A percentile compares a stretch with the other conserved stretches of the same genome.
Conservation (phyloP, 257 asterid species). For the Plantago elongata region DNA sequence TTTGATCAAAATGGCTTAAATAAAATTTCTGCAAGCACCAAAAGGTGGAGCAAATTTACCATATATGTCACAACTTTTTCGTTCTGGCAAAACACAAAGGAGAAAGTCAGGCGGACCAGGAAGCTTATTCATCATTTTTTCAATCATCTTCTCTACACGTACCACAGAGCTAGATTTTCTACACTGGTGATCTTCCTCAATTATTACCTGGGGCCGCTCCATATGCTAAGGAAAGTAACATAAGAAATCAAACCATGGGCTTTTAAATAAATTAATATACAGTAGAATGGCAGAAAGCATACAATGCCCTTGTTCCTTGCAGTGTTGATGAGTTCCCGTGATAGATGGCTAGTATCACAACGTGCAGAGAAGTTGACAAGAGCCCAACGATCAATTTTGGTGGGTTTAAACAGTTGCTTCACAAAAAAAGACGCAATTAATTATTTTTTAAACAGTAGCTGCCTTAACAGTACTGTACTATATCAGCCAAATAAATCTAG, state of each 20-base stretch:
- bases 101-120: constrained; percentile 69
- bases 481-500: no score
- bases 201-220: constrained; percentile 74
- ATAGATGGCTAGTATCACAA: constrained; percentile 71
- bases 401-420: constrained; percentile 63
- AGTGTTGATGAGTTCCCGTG: constrained; percentile 78
- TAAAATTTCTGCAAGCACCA: constrained; percentile 6
- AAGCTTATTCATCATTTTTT: constrained; percentile 56
- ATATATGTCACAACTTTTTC: constrained; percentile 70
- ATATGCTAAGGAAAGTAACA: constrained; percentile 47
- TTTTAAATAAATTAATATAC: constrained; percentile 5
- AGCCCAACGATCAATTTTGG: constrained; percentile 65
- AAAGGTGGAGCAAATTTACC: constrained; percentile 42
- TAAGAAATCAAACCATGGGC: constrained; percentile 16
- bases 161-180: constrained; percentile 51
- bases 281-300: constrained; percentile 29
- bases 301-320: constrained; percentile 92
- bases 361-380: constrained; percentile 79
- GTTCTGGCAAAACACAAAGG: constrained; percentile 83
- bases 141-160: constrained; percentile 89
- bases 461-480: neutral
- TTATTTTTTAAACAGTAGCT: neutral
- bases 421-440: constrained; percentile 23
- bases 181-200: constrained; percentile 74
- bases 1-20: neutral